Conservation (phyloP, 805 yeast species). For the Kodamaea lidongshanica region DNA sequence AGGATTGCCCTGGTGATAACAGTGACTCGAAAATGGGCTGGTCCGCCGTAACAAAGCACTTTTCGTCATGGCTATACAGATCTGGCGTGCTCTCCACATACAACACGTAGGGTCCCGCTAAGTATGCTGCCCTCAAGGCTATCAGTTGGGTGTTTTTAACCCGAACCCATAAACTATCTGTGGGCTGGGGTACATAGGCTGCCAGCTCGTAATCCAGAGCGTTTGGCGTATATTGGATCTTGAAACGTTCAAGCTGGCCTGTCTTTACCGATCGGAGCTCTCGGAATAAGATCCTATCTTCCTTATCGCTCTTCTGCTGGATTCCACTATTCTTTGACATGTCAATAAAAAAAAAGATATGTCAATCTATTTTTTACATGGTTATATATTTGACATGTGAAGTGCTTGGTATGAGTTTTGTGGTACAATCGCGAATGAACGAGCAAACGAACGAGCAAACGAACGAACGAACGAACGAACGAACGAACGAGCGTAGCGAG, state of each 20-base stretch:
- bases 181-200: constrained; percentile 9
- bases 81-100: constrained; percentile 75
- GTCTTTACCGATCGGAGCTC: constrained; percentile 43
- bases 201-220: constrained; percentile 8
- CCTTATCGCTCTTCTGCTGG: no score
- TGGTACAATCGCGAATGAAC: no score
- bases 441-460: no score
- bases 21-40: constrained; percentile 74
- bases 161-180: constrained; percentile 41
- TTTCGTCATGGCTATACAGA: constrained; percentile 50
- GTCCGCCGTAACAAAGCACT: constrained; percentile 64
- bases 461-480: no score
- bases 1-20: constrained; percentile 60
- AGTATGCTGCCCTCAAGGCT: constrained; percentile 71
- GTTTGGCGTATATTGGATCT: constrained; percentile 43
- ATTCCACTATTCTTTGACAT: no score
- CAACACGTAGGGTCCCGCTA: constrained; percentile 83
- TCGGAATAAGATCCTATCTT: constrained; percentile 24
- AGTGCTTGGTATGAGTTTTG: no score
- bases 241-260: constrained; percentile 55
- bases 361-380: no score
- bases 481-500: no score
- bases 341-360: no score
- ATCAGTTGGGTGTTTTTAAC: constrained; percentile 68
- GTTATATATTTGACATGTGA: no score